Base-by-base conservation (phyloP, 164 flowering plant genomes). In the Nelumbo lutea region DNA sequence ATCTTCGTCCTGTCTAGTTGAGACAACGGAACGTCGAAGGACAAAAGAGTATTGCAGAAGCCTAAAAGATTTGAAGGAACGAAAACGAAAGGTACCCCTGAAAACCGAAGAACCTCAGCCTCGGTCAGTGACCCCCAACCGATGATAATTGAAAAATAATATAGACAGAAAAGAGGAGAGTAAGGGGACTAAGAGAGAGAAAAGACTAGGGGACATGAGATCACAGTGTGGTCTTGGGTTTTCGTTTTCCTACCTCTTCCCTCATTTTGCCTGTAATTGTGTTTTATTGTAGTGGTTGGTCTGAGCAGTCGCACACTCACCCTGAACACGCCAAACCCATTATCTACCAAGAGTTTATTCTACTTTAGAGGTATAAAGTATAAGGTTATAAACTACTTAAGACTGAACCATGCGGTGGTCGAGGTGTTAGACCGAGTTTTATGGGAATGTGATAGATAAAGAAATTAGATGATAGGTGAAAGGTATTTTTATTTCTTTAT, bases 301-400 rank as follows among this genome's bases (percentile, higher is more conserved):
- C 64, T 72, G 66, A 68, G 66, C 73, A 76, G 55, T 45, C 53
- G 71, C n/a, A n/a, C n/a, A n/a, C n/a, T n/a, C 72, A 76, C 40
- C 63, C n/a, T 52, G 14, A 9, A 78, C 81, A 82, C 82, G 79
- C 79, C 76, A 78, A 65, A 53, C 48, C 14, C n/a, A n/a, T n/a
- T n/a, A n/a, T n/a, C n/a, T n/a, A n/a, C n/a, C n/a, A n/a, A n/a
- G n/a, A n/a, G n/a, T n/a, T n/a, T n/a, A n/a, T n/a, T n/a, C n/a
- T n/a, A n/a, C n/a, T n/a, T n/a, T n/a, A n/a, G n/a, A n/a, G n/a
- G n/a, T n/a, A n/a, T n/a, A n/a, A n/a, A n/a, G n/a, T n/a, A n/a
- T n/a, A n/a, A n/a, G n/a, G n/a, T n/a, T n/a, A n/a, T n/a, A n/a
- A n/a, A n/a, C n/a, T n/a, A n/a, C n/a, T n/a, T n/a, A n/a, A n/a